Conservation (phyloP, 2,329 filamentous ascomycete species). For the Aspergillus udagawae region DNA sequence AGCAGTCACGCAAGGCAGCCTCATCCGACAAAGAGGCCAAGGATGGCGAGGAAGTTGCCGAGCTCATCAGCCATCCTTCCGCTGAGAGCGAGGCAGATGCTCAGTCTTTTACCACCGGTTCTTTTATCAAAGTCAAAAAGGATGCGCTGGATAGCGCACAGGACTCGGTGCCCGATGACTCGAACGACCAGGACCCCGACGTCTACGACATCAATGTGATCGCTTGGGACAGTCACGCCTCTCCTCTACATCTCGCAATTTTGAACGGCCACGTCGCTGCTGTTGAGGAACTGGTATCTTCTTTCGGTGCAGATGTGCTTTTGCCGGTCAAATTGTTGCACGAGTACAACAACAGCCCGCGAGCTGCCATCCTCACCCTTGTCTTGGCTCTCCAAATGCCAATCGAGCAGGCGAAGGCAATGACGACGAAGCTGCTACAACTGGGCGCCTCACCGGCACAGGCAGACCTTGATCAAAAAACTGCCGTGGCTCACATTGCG, state of each 20-base stretch:
- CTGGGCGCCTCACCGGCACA: conserved; percentile 71
- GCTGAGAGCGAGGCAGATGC: conserved; percentile 17
- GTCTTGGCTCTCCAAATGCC: conserved; percentile 65
- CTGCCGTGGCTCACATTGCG: conserved; percentile 63
- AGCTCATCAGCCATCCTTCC: conserved; percentile 37
- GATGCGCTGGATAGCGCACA: conserved; percentile 29
- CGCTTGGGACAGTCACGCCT: conserved; percentile 74
- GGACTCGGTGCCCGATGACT: conserved; percentile 48
- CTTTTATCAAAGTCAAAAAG: conserved; percentile 62
- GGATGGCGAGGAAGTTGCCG: conserved; percentile 23
- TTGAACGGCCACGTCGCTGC: conserved; percentile 65
- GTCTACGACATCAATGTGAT: conserved; percentile 73
- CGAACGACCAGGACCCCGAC: conserved; percentile 66
- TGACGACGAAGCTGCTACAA: conserved; percentile 61
- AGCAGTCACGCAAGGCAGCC: conserved; percentile 17
- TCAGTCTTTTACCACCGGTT: conserved; percentile 57
- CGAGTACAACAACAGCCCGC: conserved; percentile 42
- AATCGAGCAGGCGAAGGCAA: conserved; percentile 58
- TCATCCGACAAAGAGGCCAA: not conserved
- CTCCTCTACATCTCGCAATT: conserved; percentile 75
- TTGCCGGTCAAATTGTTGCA: conserved; percentile 65
- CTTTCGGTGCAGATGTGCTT: conserved; percentile 72
- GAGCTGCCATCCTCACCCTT: conserved; percentile 64
- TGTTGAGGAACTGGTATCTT: conserved; percentile 64
- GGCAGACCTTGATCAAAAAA: conserved; percentile 62